Percentiles rank a stretch among this genome's conserved stretches.
Conservation (phyloP, 495 filamentous ascomycete genomes). For the Penicillium steckii region DNA sequence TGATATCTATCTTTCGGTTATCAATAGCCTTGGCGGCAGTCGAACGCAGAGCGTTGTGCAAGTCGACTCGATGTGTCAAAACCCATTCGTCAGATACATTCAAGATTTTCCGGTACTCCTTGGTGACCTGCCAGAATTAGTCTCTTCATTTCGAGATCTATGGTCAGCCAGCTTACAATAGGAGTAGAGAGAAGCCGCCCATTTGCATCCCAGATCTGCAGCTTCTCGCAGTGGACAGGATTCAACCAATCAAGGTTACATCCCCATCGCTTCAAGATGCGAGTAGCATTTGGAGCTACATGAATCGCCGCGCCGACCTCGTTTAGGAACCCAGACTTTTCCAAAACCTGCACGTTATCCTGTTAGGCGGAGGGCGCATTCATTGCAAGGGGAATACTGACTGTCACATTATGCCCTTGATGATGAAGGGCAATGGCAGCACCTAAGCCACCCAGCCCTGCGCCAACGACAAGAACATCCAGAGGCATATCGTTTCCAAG, state of each 20-base stretch:
- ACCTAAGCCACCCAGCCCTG: constrained; percentile 56
- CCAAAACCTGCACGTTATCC: constrained; percentile 36
- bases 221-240: constrained; percentile 11
- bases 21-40: constrained; percentile 27
- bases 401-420: constrained; percentile 50
- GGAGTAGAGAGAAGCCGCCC: constrained; percentile 3
- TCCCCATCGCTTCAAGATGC: constrained; percentile 43
- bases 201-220: constrained; percentile 14
- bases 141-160: not conserved
- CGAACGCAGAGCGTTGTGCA: constrained; percentile 43
- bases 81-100: constrained; percentile 24
- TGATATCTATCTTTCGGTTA: constrained; percentile 35
- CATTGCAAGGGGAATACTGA: constrained; percentile 1
- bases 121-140: constrained; percentile 18
- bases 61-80: constrained; percentile 50
- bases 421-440: constrained; percentile 55
- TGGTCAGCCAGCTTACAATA: constrained; percentile 6
- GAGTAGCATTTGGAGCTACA: constrained; percentile 49
- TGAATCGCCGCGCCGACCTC: constrained; percentile 56
- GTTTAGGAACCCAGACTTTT: constrained; percentile 46
- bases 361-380: not conserved
- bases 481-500: constrained; percentile 23
- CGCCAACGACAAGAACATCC: constrained; percentile 53
- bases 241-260: constrained; percentile 38
- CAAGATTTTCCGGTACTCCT: constrained; percentile 10